Conservation (phyloP, 2,329 filamentous ascomycete species). For the Pezicula radicicola region DNA sequence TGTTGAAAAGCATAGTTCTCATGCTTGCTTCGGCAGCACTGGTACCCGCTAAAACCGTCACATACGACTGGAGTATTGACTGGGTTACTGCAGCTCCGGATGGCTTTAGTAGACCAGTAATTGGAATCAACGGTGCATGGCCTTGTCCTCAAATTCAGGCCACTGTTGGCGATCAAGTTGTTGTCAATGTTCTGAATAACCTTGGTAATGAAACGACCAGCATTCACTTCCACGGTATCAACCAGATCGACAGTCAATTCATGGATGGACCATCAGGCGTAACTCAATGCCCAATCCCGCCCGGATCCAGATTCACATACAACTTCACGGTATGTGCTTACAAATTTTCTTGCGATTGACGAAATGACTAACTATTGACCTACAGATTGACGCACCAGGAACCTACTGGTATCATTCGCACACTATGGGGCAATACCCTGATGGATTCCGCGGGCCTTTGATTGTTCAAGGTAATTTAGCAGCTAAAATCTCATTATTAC, state of each 20-base stretch:
- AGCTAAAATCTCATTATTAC: no score
- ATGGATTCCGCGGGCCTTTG: slow-evolving; percentile 59
- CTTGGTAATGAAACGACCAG: slow-evolving; percentile 57
- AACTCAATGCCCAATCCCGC: slow-evolving; percentile 63
- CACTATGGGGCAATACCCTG: slow-evolving; percentile 60
- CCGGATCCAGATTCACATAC: slow-evolving; percentile 64
- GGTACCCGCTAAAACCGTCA: slow-evolving; percentile 29
- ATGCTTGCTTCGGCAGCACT: background rate
- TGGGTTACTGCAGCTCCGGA: slow-evolving; percentile 37
- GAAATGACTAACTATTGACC: slow-evolving; percentile 39
- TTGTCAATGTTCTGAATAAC: slow-evolving; percentile 46
- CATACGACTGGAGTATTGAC: slow-evolving; percentile 34
- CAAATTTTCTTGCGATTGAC: background rate
- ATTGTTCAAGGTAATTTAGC: slow-evolving; percentile 42
- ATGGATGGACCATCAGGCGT: slow-evolving; percentile 68
- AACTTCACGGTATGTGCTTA: slow-evolving; percentile 57
- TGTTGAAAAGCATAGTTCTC: no score
- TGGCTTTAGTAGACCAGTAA: slow-evolving; percentile 39
- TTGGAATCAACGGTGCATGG: slow-evolving; percentile 60
- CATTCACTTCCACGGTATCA: slow-evolving; percentile 68
- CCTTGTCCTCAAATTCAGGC: slow-evolving; percentile 54
- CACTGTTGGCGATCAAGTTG: slow-evolving; percentile 44
- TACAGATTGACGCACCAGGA: slow-evolving; percentile 56
- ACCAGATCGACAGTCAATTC: slow-evolving; percentile 59
- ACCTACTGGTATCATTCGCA: slow-evolving; percentile 73